These are phyloP conservation scores for Cyberlindnera samutprakarnensis DNA, from an alignment of 805 yeast genomes.

Conservation along the genomic window DNA sequence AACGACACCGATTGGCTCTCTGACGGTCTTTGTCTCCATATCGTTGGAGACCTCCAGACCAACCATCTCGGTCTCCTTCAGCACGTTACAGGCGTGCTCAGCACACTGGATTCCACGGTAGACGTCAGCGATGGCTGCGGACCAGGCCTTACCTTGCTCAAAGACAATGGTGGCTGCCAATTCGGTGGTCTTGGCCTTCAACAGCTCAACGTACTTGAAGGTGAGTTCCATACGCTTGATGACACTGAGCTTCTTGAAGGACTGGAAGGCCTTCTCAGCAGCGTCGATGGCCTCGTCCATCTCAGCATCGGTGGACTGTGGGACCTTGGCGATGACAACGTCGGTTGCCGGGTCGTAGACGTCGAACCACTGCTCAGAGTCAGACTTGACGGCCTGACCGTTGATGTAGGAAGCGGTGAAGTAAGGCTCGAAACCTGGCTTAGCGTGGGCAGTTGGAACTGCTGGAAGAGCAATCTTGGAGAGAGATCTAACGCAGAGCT, in stretches of 20 bases:
- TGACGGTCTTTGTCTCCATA: conserved; percentile 67
- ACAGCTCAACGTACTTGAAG: conserved; percentile 58
- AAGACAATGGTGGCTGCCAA: conserved; percentile 56
- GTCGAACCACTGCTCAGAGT: conserved; percentile 53
- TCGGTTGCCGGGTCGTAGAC: conserved; percentile 74
- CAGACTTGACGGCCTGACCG: conserved; percentile 39
- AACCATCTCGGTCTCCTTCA: conserved; percentile 56
- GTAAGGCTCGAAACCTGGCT: conserved; percentile 34
- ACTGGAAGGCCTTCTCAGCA: conserved; percentile 54
- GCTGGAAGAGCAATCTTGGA: conserved; percentile 20
- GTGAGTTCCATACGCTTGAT: conserved; percentile 55
- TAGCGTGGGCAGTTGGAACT: conserved; percentile 36
- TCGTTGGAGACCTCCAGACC: conserved; percentile 60
- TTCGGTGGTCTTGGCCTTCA: conserved; percentile 59
- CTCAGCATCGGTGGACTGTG: conserved; percentile 64
- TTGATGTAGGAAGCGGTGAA: conserved; percentile 42
- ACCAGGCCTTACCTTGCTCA: conserved; percentile 73
- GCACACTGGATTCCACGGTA: conserved; percentile 76
- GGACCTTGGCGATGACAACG: conserved; percentile 56
- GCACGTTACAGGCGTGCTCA: conserved; percentile 63
- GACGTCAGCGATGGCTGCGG: conserved; percentile 70
- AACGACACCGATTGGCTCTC: conserved; percentile 70
- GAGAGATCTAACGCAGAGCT: conserved; percentile 4
- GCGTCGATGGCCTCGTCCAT: conserved; percentile 57
- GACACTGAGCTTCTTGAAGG: conserved; percentile 43